phyloP scores from a whole-genome alignment of 805 yeast species.

The Blastobotrys attinorum region DNA sequence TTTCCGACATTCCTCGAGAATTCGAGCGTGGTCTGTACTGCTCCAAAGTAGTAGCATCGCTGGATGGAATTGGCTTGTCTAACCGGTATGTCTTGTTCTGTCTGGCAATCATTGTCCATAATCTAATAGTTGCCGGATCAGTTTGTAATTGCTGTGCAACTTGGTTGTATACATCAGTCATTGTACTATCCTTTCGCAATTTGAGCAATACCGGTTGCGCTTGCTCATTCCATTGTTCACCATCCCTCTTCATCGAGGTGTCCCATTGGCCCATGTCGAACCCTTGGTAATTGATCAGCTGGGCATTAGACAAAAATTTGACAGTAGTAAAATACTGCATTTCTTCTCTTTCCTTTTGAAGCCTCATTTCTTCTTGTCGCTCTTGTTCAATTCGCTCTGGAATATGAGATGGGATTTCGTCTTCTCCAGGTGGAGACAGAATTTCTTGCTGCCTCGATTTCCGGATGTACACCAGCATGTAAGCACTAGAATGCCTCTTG shows the following conservation, averaged over 20 bases:
- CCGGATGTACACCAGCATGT: slow-evolving; percentile 90
- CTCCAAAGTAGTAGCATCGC: slow-evolving; percentile 31
- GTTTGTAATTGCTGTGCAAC: background rate
- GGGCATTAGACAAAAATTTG: slow-evolving; percentile 44
- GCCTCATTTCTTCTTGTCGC: slow-evolving; percentile 43
- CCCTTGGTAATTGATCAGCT: slow-evolving; percentile 57
- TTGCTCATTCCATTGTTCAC: slow-evolving; percentile 25
- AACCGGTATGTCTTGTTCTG: slow-evolving; percentile 67
- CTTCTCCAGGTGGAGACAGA: slow-evolving; percentile 48
- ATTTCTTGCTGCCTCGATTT: slow-evolving; percentile 50
- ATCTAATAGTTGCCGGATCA: slow-evolving; percentile 35
- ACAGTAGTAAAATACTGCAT: slow-evolving; percentile 55
- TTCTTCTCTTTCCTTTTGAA: slow-evolving; percentile 61
- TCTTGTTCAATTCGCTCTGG: slow-evolving; percentile 60
- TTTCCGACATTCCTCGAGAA: background rate
- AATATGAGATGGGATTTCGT: slow-evolving; percentile 60
- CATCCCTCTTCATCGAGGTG: slow-evolving; percentile 14
- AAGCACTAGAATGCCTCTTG: slow-evolving; percentile 87
- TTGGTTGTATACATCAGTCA: slow-evolving; percentile 37
- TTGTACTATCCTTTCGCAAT: slow-evolving; percentile 48
- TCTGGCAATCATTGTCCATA: slow-evolving; percentile 61
- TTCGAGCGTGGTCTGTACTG: slow-evolving; percentile 35
- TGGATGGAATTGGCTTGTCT: slow-evolving; percentile 33
- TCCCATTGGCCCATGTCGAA: slow-evolving; percentile 72
- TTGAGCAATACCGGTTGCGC: slow-evolving; percentile 44